A percentile compares a stretch with the other conserved stretches of the same genome.
Evolutionary conservation across 2,329 filamentous ascomycete genomes (phyloP).

Genomic region (Sclerotinia spermophila): DNA sequence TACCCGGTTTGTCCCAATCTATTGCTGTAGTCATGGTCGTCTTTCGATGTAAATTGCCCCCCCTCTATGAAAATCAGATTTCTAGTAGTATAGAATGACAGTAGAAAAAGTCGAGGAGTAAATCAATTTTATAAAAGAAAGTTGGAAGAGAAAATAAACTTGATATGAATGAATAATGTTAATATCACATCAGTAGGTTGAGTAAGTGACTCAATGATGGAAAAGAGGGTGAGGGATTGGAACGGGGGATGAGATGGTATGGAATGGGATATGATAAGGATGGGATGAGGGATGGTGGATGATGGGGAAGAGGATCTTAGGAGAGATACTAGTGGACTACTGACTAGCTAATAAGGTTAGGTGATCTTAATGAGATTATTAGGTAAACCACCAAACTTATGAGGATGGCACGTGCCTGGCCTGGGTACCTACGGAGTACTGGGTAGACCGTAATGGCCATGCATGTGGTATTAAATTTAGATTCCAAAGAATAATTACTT

Average conservation of each 20-base stretch:
- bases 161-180: neutral
- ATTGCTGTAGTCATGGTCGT: slow-evolving; percentile 38
- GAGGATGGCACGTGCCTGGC: too few species aligned
- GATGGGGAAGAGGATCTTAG: neutral
- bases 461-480: neutral
- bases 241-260: too few species aligned
- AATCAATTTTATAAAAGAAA: neutral
- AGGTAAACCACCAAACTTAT: too few species aligned
- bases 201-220: neutral
- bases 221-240: neutral
- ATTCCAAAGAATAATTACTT: too few species aligned
- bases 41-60: neutral
- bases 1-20: slow-evolving; percentile 57
- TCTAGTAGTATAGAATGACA: neutral
- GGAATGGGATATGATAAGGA: neutral
- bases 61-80: neutral
- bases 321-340: too few species aligned
- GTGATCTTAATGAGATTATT: neutral
- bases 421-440: too few species aligned
- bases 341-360: neutral
- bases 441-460: too few species aligned
- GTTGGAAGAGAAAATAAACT: neutral
- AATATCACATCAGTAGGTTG: neutral
- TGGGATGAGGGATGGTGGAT: neutral
- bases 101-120: neutral